A percentile compares a stretch with the other conserved stretches of the same genome.
phyloP scores from a whole-genome alignment of 2,329 filamentous ascomycete genomes.

The Aureobasidium sp. region DNA sequence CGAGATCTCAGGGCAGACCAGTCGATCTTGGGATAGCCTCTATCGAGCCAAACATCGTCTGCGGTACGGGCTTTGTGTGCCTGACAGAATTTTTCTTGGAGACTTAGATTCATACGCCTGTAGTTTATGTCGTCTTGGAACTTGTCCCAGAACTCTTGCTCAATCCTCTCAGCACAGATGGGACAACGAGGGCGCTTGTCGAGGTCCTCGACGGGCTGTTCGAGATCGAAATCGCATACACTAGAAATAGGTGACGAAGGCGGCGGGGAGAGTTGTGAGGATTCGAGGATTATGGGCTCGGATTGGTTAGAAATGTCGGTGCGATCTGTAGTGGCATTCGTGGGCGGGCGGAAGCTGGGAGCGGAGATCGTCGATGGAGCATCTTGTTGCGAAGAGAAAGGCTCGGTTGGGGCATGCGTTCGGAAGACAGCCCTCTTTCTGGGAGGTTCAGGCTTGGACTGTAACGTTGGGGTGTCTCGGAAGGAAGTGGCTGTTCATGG shows the following conservation, averaged over 20 bases:
- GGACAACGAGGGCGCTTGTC: conserved; percentile 19
- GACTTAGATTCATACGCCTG: conserved; percentile 20
- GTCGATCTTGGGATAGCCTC: conserved; percentile 26
- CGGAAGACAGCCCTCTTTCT: not conserved
- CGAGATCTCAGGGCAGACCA: conserved; percentile 21
- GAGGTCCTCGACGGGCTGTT: not conserved
- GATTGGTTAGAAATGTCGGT: not conserved
- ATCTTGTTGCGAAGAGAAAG: not conserved
- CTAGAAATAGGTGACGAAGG: not conserved
- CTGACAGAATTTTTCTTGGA: conserved; percentile 26
- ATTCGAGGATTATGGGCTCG: not conserved
- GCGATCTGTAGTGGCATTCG: not conserved
- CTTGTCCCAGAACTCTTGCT: conserved; percentile 19
- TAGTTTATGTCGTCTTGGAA: conserved; percentile 21
- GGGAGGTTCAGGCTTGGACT: not conserved
- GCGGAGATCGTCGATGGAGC: not conserved
- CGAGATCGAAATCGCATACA: not conserved
- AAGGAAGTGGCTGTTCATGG: not conserved
- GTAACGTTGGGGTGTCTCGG: not conserved
- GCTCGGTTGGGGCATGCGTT: not conserved
- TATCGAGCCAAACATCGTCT: conserved; percentile 20
- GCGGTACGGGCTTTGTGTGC: conserved; percentile 23
- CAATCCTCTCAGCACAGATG: conserved; percentile 25
- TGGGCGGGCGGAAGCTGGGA: not conserved
- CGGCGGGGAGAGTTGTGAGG: not conserved